These are phyloP conservation scores for Colletotrichum sp. DNA, from an alignment of 2,329 filamentous ascomycete genomes.

Conservation along the genomic window DNA sequence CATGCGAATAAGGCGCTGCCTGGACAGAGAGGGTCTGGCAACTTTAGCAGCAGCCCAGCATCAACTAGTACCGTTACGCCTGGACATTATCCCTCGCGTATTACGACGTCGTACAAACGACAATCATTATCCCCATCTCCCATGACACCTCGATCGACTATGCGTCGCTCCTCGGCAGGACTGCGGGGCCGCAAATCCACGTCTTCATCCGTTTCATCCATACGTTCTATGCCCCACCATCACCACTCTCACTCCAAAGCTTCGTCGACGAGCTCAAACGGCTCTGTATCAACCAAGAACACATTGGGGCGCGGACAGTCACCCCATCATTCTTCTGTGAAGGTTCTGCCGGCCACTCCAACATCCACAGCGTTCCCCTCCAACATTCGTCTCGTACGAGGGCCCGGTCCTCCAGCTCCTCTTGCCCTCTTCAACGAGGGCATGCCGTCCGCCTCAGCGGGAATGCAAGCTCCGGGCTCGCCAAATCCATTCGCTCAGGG, in stretches of 20 bases:
- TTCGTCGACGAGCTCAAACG: constrained; percentile 86
- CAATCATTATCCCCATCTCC: constrained; percentile 87
- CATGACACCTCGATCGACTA: constrained; percentile 84
- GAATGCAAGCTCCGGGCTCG: constrained; percentile 51
- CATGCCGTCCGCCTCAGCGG: constrained; percentile 45
- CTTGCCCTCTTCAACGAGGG: constrained; percentile 63
- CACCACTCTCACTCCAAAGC: constrained; percentile 92
- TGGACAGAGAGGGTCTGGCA: neutral
- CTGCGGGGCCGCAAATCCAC: constrained; percentile 93
- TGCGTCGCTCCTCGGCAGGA: constrained; percentile 82
- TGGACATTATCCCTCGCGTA: constrained; percentile 33
- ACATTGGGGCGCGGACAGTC: constrained; percentile 69
- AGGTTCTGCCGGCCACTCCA: constrained; percentile 92
- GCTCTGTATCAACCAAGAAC: constrained; percentile 72
- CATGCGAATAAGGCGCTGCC: constrained; percentile 36
- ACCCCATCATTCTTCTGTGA: constrained; percentile 89
- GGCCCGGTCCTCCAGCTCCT: constrained; percentile 54
- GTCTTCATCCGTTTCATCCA: constrained; percentile 90
- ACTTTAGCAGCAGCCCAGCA: constrained; percentile 28
- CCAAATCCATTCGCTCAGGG: constrained; percentile 58
- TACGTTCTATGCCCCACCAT: constrained; percentile 88
- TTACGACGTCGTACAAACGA: constrained; percentile 62
- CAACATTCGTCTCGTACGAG: constrained; percentile 83
- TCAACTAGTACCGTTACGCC: constrained; percentile 31
- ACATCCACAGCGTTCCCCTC: constrained; percentile 77